Evolutionary conservation across 2,329 filamentous ascomycete genomes (phyloP).

Genomic region (Teratosphaeria destructans): DNA sequence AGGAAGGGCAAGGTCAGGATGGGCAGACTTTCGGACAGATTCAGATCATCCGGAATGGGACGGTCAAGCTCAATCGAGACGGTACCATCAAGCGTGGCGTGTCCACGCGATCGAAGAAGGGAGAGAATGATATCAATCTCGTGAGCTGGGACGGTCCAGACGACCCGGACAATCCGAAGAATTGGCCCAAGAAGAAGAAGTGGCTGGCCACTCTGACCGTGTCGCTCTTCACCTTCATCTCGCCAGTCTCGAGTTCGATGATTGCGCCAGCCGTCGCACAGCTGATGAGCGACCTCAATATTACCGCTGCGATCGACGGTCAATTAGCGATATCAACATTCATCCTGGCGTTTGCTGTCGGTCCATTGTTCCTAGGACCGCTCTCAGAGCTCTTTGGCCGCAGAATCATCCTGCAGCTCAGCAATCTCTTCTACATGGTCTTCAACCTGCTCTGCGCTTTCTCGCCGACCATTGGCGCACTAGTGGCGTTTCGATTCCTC

Average conservation of each 20-base stretch:
- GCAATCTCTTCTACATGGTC: constrained; percentile 28
- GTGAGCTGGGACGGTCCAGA: constrained; percentile 38
- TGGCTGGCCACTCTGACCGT: constrained; percentile 37
- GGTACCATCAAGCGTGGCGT: constrained; percentile 18
- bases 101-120: constrained; percentile 20
- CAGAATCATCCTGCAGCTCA: constrained; percentile 25
- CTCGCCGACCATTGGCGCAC: constrained; percentile 19
- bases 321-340: constrained; percentile 27
- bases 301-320: constrained; percentile 10
- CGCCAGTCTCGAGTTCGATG: constrained; percentile 30
- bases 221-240: constrained; percentile 30
- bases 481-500: constrained; percentile 30
- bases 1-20: constrained; percentile 12
- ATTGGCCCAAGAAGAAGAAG: constrained; percentile 34
- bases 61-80: constrained; percentile 9
- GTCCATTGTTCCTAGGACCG: constrained; percentile 28
- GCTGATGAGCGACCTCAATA: constrained; percentile 19
- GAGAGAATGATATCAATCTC: constrained; percentile 24
- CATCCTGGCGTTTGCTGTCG: constrained; percentile 29
- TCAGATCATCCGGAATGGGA: constrained; percentile 18
- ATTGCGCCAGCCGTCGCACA: constrained; percentile 26
- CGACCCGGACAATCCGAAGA: constrained; percentile 38
- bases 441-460: constrained; percentile 30
- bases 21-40: constrained; percentile 20
- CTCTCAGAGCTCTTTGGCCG: constrained; percentile 28